Evolutionary conservation across 208 protist species (phyloP), one percentile per base, ranked within the genome.

Genomic region (Acanthamoeba castellanii): DNA sequence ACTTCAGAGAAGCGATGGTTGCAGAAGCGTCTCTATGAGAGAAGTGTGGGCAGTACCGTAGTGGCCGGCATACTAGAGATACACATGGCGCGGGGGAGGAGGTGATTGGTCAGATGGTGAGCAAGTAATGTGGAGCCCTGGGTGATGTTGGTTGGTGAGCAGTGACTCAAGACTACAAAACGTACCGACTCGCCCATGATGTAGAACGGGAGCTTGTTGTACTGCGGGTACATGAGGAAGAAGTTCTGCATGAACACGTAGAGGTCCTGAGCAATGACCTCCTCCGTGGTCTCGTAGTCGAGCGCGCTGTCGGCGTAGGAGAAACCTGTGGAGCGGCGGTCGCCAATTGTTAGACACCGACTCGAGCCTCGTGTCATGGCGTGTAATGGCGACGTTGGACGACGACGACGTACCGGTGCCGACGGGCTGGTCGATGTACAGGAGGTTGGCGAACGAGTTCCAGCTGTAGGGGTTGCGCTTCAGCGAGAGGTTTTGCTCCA

Each of bases 401-500:
- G n/a, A 52, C n/a, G 74, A 25, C 18, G 18, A 7, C 74, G 37
- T 82, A 82, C 74, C 82, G 11, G 82, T 92, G 32, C 87, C 87
- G 25, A 92, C 87, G 61, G 87, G 87, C 64, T 92, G 87, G 61
- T 92, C 87, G 13, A 92, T 57, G 87, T 92, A 92, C 14, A 92
- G 87, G n/a, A 92, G 59, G 61, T 92, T 92, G 87, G 87, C 87
- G 27, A 92, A 68, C 32, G 59, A 76, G 87, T 92, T 92, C 87
- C 87, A 92, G 34, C 34, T 57, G 59, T 76, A 76, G 27, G 87
- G 87, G 87, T 92, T 92, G 34, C 20, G 30, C n/a, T 47, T 76
- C 11, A 92, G 87, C 30, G 87, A 52, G 18, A 92, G 27, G 87
- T 92, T 32, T 34, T 92, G 42, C 8, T 5, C 55, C 37, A 92